Base-by-base conservation (phyloP, 2,329 filamentous ascomycete species). In the Alternaria viburni region DNA sequence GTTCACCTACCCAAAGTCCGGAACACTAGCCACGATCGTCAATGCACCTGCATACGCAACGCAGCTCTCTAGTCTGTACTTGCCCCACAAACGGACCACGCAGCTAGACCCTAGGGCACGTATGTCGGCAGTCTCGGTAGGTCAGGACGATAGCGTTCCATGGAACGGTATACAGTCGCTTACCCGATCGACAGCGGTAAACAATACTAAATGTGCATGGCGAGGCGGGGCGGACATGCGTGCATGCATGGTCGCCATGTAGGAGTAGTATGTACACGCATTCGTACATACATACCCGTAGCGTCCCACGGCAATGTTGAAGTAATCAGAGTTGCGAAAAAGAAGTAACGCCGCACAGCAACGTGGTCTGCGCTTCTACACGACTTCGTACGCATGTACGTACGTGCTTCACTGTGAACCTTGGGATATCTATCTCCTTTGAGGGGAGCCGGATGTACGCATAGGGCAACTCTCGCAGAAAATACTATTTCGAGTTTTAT, bases 371-470 rank as follows among this genome's bases (percentile, higher is more conserved):
- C 49, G 49, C 49, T 52, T 2, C 1, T n/a, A 36, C 15, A 15
- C 23, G 11, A 5, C 28, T 21, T 19, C 32, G 13, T 36, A 36
- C 13, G 30, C 36, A 41, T 52, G 25, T 25, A 52, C 28, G 49
- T 36, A 36, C 28, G 49, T 52, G 49, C 49, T 23, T 21, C 23
- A 10, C 0, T 41, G 13, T 36, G 30, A 52, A 52, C 49, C 49
- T 52, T 41, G 19, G 30, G 11, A 23, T 25, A 12, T 36, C 17
- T 23, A 8, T 32, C 17, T 52, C 11, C 49, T 41, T 3, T 52
- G 49, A 52, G 49, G 49, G 49, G 49, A 52, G 49, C 49, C 49
- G 49, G 19, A 52, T 36, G 49, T n/a, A 52, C 28, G 49, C 19
- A 36, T n/a, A 32, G 19, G 49, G 49, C 49, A 52, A 30, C 19